Conservation (phyloP, 2,329 filamentous ascomycete species). For the Pseudogymnoascus sp. region DNA sequence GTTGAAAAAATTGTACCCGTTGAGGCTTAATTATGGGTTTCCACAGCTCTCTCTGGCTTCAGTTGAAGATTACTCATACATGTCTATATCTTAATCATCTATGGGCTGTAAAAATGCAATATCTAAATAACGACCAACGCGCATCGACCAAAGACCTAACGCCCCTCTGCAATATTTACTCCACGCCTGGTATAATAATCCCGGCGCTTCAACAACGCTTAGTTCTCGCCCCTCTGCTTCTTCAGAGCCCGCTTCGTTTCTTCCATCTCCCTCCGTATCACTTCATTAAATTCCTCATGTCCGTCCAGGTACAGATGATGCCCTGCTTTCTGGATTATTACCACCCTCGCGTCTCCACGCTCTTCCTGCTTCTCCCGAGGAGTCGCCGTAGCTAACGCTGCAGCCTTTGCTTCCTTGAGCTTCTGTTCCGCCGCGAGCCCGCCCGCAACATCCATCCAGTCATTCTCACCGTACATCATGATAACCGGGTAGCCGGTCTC, state of each 20-base stretch:
- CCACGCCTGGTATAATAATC: background rate
- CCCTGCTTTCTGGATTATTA: conserved; percentile 65
- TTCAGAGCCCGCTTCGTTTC: conserved; percentile 33
- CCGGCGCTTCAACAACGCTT: background rate
- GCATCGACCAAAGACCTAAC: background rate
- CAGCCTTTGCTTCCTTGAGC: conserved; percentile 59
- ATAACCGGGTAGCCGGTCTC: conserved; percentile 70
- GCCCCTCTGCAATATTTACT: background rate
- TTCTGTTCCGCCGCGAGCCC: conserved; percentile 74
- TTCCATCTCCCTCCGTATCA: conserved; percentile 59
- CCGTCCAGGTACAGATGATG: conserved; percentile 68
- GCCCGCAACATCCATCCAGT: conserved; percentile 96
- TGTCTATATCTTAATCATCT: conserved; percentile 4
- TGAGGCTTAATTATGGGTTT: background rate
- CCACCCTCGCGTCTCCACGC: conserved; percentile 73
- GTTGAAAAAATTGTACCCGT: background rate
- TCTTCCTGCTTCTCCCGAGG: conserved; percentile 63
- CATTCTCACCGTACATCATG: conserved; percentile 93
- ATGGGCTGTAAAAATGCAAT: background rate
- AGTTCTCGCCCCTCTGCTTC: conserved; percentile 11
- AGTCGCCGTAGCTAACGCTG: conserved; percentile 53
- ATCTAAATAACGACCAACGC: conserved; percentile 5
- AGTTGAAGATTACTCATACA: background rate
- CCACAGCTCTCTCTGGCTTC: too few relatives aligned
- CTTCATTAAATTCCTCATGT: conserved; percentile 60